Evolutionary conservation across 257 asterid genomes (phyloP).

Genomic region (Solanum habrochaites): DNA sequence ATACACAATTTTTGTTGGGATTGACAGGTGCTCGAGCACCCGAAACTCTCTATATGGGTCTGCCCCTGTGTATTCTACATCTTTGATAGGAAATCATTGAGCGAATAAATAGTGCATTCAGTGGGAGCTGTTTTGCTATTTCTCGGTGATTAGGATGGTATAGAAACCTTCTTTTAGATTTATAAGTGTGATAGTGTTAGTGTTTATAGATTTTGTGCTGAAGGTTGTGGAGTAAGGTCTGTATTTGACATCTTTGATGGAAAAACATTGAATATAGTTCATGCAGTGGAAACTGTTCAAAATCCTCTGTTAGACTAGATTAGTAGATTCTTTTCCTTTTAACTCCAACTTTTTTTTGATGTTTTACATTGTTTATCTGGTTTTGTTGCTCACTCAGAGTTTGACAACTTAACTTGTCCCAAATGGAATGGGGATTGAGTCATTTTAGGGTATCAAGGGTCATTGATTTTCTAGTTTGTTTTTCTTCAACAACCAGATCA

Average conservation of each 20-base stretch:
- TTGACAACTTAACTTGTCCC: not conserved
- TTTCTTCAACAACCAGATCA: not conserved
- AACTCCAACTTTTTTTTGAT: not conserved
- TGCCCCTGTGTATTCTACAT: not conserved
- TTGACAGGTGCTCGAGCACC: not conserved
- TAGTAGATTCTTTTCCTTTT: not conserved
- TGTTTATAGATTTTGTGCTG: not conserved
- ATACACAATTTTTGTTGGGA: rapidly evolving
- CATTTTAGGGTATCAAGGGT: not conserved
- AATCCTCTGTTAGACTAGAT: not conserved
- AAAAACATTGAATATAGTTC: not conserved
- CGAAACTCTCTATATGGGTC: not conserved
- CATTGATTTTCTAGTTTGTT: not conserved
- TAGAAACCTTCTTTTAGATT: not conserved
- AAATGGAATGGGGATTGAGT: not conserved
- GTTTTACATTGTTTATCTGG: not conserved
- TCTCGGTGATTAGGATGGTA: not conserved
- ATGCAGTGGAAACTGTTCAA: not conserved
- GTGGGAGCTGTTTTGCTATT: not conserved
- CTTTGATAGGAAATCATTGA: not conserved
- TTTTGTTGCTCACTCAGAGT: not conserved
- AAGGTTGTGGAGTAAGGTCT: not conserved
- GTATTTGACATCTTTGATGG: not conserved
- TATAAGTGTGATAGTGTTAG: not conserved
- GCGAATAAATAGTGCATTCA: not conserved